Evolutionary conservation across 2,329 filamentous ascomycete genomes (phyloP).

Genomic region (Alternaria sp.): DNA sequence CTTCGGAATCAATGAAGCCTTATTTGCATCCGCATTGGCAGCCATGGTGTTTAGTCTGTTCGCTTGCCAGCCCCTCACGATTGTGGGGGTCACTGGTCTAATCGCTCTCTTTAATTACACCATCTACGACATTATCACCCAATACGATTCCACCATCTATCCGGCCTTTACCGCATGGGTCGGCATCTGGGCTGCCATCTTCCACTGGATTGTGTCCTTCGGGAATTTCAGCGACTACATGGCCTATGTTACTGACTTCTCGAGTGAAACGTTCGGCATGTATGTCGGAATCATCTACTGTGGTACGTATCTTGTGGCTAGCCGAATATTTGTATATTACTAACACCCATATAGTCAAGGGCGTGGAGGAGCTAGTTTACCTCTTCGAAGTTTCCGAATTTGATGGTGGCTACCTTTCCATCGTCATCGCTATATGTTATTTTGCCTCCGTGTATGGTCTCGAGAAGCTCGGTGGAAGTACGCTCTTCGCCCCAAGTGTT

Average conservation of each 20-base stretch:
- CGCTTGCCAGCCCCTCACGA: constrained; percentile 63
- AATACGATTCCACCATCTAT: constrained; percentile 61
- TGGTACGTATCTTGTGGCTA: constrained; percentile 43
- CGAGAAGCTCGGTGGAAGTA: constrained; percentile 59
- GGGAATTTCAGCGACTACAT: constrained; percentile 66
- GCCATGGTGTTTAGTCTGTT: constrained; percentile 64
- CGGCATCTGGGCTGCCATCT: constrained; percentile 65
- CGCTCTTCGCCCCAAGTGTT: constrained; percentile 55
- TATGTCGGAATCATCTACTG: constrained; percentile 67
- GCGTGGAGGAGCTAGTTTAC: constrained; percentile 64
- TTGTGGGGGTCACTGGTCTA: constrained; percentile 64
- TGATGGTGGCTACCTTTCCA: constrained; percentile 59
- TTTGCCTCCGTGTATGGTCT: constrained; percentile 61
- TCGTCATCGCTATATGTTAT: constrained; percentile 62
- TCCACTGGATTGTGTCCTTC: constrained; percentile 64
- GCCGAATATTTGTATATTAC: not conserved
- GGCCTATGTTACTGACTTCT: constrained; percentile 67
- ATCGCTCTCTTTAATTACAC: constrained; percentile 66
- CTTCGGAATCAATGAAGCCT: constrained; percentile 65
- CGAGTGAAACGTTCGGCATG: constrained; percentile 62
- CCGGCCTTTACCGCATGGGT: constrained; percentile 65
- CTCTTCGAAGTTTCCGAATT: constrained; percentile 57
- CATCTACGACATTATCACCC: constrained; percentile 64
- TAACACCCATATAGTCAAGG: constrained; percentile 56
- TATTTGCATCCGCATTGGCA: constrained; percentile 64